Base-by-base conservation (phyloP, 768 basidiomycete genomes). In the Kwoniella mangroviensis region DNA sequence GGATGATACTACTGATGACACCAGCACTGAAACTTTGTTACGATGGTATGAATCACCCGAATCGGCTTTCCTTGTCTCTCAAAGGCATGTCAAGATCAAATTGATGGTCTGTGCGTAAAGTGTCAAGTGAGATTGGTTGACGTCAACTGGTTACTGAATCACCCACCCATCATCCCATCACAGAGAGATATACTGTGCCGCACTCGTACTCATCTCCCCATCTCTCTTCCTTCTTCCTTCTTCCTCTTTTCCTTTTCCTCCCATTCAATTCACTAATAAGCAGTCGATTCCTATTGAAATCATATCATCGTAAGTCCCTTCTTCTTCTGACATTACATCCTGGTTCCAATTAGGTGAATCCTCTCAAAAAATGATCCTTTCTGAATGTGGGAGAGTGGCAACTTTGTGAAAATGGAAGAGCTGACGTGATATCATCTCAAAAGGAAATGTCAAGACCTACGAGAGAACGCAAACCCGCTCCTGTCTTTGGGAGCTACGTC, bases 401-500 rank as follows among this genome's bases (percentile, higher is more conserved):
- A n/a, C n/a, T n/a, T n/a, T n/a, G n/a, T n/a, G n/a, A n/a, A n/a
- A 13, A 26, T 10, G 21, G 4, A 15, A n/a, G 43, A 22, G 45
- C 42, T 45, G 60, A 62, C 13, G 19, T 62, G 60, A 51, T 24
- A 21, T n/a, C 2, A 4, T 12, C 60, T 49, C 34, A 43, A 12
- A 62, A 21, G n/a, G 43, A 19, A 7, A 68, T 68, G 59, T 4
- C 57, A 3, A 51, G 67, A 62, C 53, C 67, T 0, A 55, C 67
- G 12, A 19, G 67, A 43, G 59, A n/a, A 15, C 59, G 67, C 19
- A 53, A 56, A n/a, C 45, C 67, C 5, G 56, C 67, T 12, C 67
- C 26, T 9, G 51, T 61, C 4, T 68, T 43, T 53, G 67, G 67
- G 7, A 61, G 41, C n/a, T 42, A 41, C 10, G 43, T 42, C 24